Evolutionary conservation across 768 basidiomycete species (phyloP).

Genomic region (Kwoniella shandongensis): DNA sequence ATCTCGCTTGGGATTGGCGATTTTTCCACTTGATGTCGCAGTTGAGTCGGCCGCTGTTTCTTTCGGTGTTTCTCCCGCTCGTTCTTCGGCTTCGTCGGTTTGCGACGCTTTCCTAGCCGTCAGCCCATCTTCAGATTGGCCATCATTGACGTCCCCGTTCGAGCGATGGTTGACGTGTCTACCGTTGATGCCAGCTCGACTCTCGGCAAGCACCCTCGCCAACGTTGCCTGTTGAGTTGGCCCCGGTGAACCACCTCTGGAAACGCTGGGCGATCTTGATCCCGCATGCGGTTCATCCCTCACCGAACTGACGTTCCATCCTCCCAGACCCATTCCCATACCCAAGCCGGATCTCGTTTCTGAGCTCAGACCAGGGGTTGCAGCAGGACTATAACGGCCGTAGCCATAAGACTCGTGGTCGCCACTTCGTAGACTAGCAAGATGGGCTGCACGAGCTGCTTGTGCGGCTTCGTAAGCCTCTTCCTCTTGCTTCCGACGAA

Average conservation of each 20-base stretch:
- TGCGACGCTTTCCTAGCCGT: neutral
- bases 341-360: neutral
- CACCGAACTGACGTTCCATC: constrained; percentile 18
- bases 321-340: neutral
- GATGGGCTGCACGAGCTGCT: constrained; percentile 16
- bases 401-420: constrained; percentile 8
- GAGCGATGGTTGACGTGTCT: too few relatives aligned
- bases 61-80: neutral
- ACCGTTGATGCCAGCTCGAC: too few relatives aligned
- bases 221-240: neutral
- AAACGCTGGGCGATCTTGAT: constrained; percentile 14
- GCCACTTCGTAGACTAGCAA: constrained; percentile 17
- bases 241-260: constrained; percentile 12
- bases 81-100: neutral
- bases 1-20: neutral
- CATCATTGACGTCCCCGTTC: too few relatives aligned
- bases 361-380: constrained; percentile 4
- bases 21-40: neutral
- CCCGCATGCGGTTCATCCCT: constrained; percentile 17
- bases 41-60: too few relatives aligned
- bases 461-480: constrained; percentile 8
- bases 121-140: too few relatives aligned
- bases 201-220: neutral
- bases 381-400: constrained; percentile 4
- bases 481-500: constrained; percentile 8